Conservation (phyloP, 768 basidiomycete genomes). For the Holtermannia corniformis region DNA sequence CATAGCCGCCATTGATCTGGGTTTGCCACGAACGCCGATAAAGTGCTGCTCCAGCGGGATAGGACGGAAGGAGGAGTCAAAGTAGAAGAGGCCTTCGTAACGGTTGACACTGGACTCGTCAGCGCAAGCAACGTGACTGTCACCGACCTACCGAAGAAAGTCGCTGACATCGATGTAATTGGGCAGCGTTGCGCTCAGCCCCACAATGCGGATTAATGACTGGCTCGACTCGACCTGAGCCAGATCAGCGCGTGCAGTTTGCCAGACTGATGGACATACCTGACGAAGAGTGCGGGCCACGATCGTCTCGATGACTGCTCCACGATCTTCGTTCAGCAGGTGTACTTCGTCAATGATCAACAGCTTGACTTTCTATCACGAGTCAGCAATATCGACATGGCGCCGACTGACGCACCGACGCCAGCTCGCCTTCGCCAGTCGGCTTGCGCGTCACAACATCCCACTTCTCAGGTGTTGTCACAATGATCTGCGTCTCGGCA, state of each 20-base stretch:
- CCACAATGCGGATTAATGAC: conserved; percentile 90
- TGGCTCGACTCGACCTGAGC: conserved; percentile 90
- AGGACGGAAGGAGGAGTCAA: conserved; percentile 93
- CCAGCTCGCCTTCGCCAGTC: conserved; percentile 92
- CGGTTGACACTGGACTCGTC: conserved; percentile 59
- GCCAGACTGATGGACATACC: conserved; percentile 42
- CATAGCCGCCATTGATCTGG: conserved; percentile 59
- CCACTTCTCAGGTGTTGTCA: conserved; percentile 99
- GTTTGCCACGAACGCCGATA: conserved; percentile 82
- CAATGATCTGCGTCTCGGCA: conserved; percentile 89
- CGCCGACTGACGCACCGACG: conserved; percentile 54
- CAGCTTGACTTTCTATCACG: conserved; percentile 70
- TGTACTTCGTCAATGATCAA: conserved; percentile 98
- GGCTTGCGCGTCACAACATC: conserved; percentile 97
- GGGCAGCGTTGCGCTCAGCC: conserved; percentile 84
- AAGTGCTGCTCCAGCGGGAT: conserved; percentile 97
- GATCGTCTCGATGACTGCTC: conserved; percentile 95
- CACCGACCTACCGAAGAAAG: conserved; percentile 63
- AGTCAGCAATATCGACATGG: not conserved
- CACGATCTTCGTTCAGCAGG: conserved; percentile 91
- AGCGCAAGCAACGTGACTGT: not conserved
- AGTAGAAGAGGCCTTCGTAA: conserved; percentile 84
- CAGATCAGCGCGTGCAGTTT: not conserved
- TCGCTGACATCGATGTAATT: conserved; percentile 96
- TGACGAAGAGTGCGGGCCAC: conserved; percentile 90